Base-by-base conservation (phyloP, 352 stramenopile genomes). In the Paralagenidium karlingii region DNA sequence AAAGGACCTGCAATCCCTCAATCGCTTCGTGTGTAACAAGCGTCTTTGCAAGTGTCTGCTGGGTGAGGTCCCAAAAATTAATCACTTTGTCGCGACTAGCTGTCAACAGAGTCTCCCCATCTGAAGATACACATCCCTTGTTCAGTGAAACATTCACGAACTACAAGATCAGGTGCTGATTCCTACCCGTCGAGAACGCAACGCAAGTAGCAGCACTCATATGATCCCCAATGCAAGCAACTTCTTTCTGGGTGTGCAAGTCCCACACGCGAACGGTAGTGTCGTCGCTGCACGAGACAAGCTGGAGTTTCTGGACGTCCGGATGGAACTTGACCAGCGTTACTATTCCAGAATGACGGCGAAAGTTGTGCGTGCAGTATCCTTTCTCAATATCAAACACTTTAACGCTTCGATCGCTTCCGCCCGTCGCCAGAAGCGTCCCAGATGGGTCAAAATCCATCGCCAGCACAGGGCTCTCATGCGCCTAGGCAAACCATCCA, bases 311-410 rank as follows among this genome's bases (percentile, higher is more conserved):
- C 32, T 66, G 78, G 1, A 66, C 24, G 47, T 85, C 60, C 15
- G 74, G 74, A 39, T 94, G 74, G 48, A 94, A 94, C 51, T 80
- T 55, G 22, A 94, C 77, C 24, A 89, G 60, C 24, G 71, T 87
- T 31, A 97, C 77, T 44, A 96, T 89, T 29, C 66, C 87, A 9
- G 56, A 40, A 49, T 96, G 86, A 8, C 68, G 63, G 22, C 64
- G 69, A 51, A 97, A 97, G 62, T 88, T 96, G 68, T 97, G 89
- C 40, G 89, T 97, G 58, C 80, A 95, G 56, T 82, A 96, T 21
- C 83, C 87, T 53, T 91, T 84, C 43, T 92, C 70, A 20, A 96
- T 68, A 57, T 96, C 85, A 42, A 93, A 97, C 19, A 97, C 87
- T 46, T 97, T 95, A 29, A 97, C 92, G 1, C 76, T 82, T 34